A percentile compares a stretch with the other conserved stretches of the same genome.
Conservation (phyloP, 139 green algal species). For the Pseudopediastrum boryanum region DNA sequence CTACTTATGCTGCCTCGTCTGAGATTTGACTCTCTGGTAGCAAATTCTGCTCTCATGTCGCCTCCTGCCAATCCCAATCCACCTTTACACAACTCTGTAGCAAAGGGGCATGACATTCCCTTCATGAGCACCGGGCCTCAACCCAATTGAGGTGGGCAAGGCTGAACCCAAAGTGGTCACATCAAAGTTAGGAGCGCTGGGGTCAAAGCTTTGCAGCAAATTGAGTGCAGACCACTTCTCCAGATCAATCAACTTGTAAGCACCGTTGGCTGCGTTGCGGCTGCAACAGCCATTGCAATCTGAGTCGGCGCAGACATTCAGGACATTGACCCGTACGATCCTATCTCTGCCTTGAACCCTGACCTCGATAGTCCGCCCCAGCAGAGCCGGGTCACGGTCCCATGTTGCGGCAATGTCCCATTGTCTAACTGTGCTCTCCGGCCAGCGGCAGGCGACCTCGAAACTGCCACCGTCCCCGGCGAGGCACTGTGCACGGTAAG, state of each 20-base stretch:
- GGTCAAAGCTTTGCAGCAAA: conserved; percentile 30
- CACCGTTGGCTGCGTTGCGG: conserved; percentile 17
- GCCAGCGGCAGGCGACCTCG: conserved; percentile 16
- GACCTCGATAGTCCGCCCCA: neutral
- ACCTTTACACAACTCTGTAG: conserved; percentile 30
- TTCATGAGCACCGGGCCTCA: conserved; percentile 20
- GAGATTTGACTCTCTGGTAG: too few species aligned
- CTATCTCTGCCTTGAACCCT: conserved; percentile 1
- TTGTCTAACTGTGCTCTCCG: neutral
- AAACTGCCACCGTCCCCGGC: neutral
- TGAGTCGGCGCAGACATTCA: conserved; percentile 14
- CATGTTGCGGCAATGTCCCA: conserved; percentile 28
- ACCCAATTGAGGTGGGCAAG: neutral
- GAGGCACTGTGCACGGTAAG: neutral
- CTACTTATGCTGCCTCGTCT: too few species aligned
- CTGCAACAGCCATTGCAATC: conserved; percentile 37
- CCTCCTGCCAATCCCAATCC: too few species aligned
- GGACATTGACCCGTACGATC: conserved; percentile 11
- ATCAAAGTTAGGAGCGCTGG: neutral
- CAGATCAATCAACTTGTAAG: conserved; percentile 26
- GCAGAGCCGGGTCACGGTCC: neutral
- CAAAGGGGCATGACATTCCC: conserved; percentile 30
- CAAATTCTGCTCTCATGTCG: too few species aligned
- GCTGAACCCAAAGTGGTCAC: conserved; percentile 16
- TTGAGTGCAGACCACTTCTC: conserved; percentile 34